Percentiles rank a stretch among this genome's conserved stretches.
These are phyloP conservation scores for Aquilaria yunnanensis DNA, from an alignment of 345 rosid genomes.

Conservation along the genomic window DNA sequence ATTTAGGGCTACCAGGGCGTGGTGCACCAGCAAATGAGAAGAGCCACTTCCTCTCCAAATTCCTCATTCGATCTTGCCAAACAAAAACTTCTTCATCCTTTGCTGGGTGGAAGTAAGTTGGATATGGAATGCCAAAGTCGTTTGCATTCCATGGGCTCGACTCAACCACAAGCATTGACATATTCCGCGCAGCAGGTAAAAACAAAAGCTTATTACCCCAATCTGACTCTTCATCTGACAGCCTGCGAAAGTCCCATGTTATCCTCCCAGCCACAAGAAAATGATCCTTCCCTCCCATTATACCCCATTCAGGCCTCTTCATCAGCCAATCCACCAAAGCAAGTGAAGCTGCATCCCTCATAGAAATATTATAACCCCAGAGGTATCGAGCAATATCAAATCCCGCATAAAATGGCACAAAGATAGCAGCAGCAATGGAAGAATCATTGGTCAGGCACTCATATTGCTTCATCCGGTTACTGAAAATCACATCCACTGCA, in stretches of 20 bases:
- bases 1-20: constrained; percentile 60
- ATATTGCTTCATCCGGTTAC: constrained; percentile 83
- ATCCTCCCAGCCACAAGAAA: constrained; percentile 89
- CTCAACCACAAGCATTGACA: constrained; percentile 97
- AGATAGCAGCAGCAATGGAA: constrained; percentile 77
- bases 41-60: constrained; percentile 77
- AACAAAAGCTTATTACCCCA: constrained; percentile 95
- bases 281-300: constrained; percentile 85
- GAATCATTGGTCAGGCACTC: constrained; percentile 80
- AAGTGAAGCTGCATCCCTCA: constrained; percentile 76
- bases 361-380: constrained; percentile 72
- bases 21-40: constrained; percentile 98
- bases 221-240: constrained; percentile 57
- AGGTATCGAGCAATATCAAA: constrained; percentile 76
- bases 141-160: constrained; percentile 95
- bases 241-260: constrained; percentile 90
- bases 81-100: constrained; percentile 67
- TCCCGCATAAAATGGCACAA: constrained; percentile 90
- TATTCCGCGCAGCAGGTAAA: constrained; percentile 80
- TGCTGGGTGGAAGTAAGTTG: constrained; percentile 90
- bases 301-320: constrained; percentile 84
- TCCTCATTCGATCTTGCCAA: constrained; percentile 87
- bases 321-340: constrained; percentile 82
- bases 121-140: constrained; percentile 86
- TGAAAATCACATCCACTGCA: constrained; percentile 82